phyloP scores from a whole-genome alignment of 768 basidiomycete genomes.

The Podaxis rugospora region DNA sequence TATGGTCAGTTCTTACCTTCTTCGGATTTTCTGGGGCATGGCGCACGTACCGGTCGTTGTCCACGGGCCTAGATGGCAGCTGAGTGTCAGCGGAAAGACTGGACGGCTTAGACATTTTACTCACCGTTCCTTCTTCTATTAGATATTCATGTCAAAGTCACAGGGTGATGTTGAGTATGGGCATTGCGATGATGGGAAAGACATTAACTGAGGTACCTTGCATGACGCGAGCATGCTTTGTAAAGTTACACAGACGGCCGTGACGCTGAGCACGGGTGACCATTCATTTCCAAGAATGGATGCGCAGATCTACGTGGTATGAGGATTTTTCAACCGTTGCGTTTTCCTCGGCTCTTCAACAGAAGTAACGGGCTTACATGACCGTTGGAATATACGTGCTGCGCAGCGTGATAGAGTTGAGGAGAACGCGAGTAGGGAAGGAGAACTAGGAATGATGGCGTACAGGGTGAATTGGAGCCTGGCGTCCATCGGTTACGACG shows the following conservation, averaged over 20 bases:
- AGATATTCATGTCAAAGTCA: conserved; percentile 20
- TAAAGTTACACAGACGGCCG: conserved; percentile 77
- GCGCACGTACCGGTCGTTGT: conserved; percentile 80
- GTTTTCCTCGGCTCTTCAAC: neutral
- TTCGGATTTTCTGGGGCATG: conserved; percentile 82
- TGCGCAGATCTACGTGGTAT: conserved; percentile 67
- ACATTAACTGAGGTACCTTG: conserved; percentile 53
- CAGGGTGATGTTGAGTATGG: neutral
- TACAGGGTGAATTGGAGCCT: conserved; percentile 80
- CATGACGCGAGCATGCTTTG: conserved; percentile 93
- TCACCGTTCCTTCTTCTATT: conserved; percentile 61
- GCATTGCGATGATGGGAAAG: neutral
- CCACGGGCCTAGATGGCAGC: conserved; percentile 53
- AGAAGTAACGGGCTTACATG: conserved; percentile 47
- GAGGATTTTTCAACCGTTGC: neutral
- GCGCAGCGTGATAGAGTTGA: conserved; percentile 10
- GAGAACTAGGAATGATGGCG: conserved; percentile 21
- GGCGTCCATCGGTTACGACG: conserved; percentile 56
- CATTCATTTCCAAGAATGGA: conserved; percentile 88
- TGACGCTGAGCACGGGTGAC: conserved; percentile 84
- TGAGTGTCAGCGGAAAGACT: neutral
- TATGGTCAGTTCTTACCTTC: conserved; percentile 48
- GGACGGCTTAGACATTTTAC: conserved; percentile 12
- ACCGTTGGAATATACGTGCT: conserved; percentile 88
- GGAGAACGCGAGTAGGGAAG: conserved; percentile 7